phyloP scores from a whole-genome alignment of 73 alveolate species.

The Paramecium primaurelia region DNA sequence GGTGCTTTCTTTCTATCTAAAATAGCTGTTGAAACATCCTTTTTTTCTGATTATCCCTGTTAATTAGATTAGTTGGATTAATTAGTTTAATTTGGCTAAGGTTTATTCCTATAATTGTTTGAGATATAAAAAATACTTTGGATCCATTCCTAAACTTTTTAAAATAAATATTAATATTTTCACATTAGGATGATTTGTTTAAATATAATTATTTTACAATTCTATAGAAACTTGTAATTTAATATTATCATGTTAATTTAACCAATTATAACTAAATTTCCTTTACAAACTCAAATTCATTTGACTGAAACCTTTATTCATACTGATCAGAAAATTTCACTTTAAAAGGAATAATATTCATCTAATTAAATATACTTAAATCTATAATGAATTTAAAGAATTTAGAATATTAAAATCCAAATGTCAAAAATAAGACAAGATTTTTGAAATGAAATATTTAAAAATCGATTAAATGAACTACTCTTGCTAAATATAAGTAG shows the following conservation, averaged over 20 bases:
- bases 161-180: background rate
- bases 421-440: background rate
- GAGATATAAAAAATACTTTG: background rate
- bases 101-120: background rate
- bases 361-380: background rate
- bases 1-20: slow-evolving; percentile 94
- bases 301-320: background rate
- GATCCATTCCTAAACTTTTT: slow-evolving; percentile 1
- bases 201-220: background rate
- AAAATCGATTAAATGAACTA: background rate
- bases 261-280: slow-evolving; percentile 1
- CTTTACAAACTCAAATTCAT: background rate
- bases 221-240: background rate
- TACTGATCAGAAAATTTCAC: background rate
- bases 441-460: background rate
- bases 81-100: background rate
- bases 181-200: slow-evolving; percentile 23
- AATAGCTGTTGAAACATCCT: slow-evolving; percentile 82
- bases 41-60: slow-evolving; percentile 38
- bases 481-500: background rate
- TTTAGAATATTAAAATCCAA: background rate
- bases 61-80: background rate
- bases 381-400: background rate
- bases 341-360: background rate
- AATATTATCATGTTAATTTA: background rate